These are phyloP conservation scores for Naematelia encephala DNA, from an alignment of 768 basidiomycete species.

Conservation along the genomic window DNA sequence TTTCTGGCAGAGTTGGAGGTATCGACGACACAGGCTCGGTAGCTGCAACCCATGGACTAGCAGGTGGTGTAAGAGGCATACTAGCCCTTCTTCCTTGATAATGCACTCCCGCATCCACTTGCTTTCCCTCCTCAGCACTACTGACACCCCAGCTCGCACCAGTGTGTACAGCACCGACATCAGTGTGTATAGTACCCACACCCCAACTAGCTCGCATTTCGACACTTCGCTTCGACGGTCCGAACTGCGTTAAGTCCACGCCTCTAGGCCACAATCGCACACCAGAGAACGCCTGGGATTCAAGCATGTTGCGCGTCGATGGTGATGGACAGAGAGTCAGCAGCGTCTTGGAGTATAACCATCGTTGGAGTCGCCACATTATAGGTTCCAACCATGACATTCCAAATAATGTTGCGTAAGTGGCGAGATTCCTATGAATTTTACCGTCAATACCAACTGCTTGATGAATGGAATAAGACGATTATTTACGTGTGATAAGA, in stretches of 20 bases:
- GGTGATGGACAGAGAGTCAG: constrained; percentile 54
- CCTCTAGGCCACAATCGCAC: constrained; percentile 54
- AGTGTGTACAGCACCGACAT: too few relatives aligned
- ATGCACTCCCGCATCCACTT: constrained; percentile 5
- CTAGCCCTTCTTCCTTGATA: constrained; percentile 23
- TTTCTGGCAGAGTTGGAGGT: not conserved
- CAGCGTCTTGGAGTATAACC: constrained; percentile 49
- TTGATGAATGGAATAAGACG: not conserved
- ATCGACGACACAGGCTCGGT: constrained; percentile 1
- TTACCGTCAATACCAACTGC: not conserved
- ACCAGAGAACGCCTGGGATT: constrained; percentile 43
- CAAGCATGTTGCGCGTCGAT: constrained; percentile 51
- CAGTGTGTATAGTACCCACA: too few relatives aligned
- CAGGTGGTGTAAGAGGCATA: constrained; percentile 29
- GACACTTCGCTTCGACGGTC: constrained; percentile 40
- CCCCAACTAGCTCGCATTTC: constrained; percentile 48
- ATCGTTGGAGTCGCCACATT: constrained; percentile 52
- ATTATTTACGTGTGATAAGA: constrained; percentile 53
- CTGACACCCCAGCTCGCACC: not conserved
- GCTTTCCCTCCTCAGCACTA: not conserved
- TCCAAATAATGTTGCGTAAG: constrained; percentile 54
- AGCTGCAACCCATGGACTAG: constrained; percentile 21
- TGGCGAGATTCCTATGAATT: constrained; percentile 46
- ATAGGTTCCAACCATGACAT: constrained; percentile 51
- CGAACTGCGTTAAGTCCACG: constrained; percentile 51